Base-by-base conservation (phyloP, 805 yeast species). In the Candida saitoana region DNA sequence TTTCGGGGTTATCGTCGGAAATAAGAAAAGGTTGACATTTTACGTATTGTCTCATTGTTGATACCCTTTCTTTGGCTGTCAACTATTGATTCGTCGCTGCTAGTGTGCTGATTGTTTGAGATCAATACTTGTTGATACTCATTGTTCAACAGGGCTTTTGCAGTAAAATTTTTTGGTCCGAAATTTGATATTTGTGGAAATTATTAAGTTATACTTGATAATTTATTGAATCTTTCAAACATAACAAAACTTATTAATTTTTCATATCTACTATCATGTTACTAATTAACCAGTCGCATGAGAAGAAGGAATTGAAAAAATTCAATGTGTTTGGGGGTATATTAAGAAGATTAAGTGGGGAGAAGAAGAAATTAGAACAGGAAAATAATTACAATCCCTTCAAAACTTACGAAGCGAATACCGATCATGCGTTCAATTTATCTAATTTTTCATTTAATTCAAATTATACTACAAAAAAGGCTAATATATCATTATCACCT, bases 281-380 rank as follows among this genome's bases (percentile, higher is more conserved):
- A 15, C 37, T 34, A 34, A 19, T 34, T 7, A 34, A 34, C 27
- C 37, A 15, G 20, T 32, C 20, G 12, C 19, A 20, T 3, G 38
- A 36, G 4, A 12, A 24, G 18, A 36, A 36, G n/a, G 25, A 36
- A n/a, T 24, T 20, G 15, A 36, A 24, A 24, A 36, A 24, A 17
- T 36, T 36, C 18, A 36, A 24, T 24, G 38, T 36, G 4, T 36
- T 20, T 6, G 25, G 31, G 6, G 9, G n/a, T 7, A 12, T 36
- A n/a, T 14, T 29, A 6, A 5, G 38, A 15, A 22, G 38, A 14
- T 36, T 36, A n/a, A 36, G 38, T 24, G 38, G 38, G 3, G 38
- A 36, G 8, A 36, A 36, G 22, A 36, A 24, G 19, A 18, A 12
- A 5, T 4, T 15, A 9, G 37, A 30, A 30, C 7, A 5, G 5